phyloP scores from a whole-genome alignment of 225 moss, liverwort and hornwort species.

The Pseudoscleropodium purum region DNA sequence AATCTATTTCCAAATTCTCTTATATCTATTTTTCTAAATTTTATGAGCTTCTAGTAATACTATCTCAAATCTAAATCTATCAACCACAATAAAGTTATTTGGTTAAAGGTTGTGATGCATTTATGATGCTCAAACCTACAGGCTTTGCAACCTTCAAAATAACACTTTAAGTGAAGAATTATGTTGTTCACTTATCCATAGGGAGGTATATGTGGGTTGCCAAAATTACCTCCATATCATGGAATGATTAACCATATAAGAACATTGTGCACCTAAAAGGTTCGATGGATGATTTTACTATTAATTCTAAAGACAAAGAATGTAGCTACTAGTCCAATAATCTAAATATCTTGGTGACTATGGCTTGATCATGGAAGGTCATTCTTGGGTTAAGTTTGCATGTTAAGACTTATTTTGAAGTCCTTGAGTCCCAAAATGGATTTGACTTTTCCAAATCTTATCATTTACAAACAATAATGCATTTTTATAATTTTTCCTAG shows the following conservation, averaged over 20 bases:
- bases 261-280: accelerated
- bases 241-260: not conserved
- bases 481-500: not conserved
- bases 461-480: not conserved
- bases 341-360: not conserved
- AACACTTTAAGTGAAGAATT: not conserved
- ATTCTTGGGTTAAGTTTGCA: accelerated
- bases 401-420: accelerated
- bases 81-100: not conserved
- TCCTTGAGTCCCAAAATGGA: no score
- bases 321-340: not conserved
- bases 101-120: not conserved
- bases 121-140: not conserved
- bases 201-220: accelerated
- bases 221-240: not conserved
- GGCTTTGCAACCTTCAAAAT: not conserved
- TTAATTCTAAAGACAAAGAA: not conserved
- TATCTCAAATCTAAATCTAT: not conserved
- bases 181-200: not conserved
- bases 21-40: not conserved
- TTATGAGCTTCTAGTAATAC: not conserved
- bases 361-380: accelerated
- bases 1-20: not conserved
- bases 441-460: not conserved
- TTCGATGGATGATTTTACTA: accelerated